Percentiles rank a stretch among this genome's conserved stretches.
These are phyloP conservation scores for Pseudocercospora vitis DNA, from an alignment of 2,329 filamentous ascomycete genomes.

Conservation along the genomic window DNA sequence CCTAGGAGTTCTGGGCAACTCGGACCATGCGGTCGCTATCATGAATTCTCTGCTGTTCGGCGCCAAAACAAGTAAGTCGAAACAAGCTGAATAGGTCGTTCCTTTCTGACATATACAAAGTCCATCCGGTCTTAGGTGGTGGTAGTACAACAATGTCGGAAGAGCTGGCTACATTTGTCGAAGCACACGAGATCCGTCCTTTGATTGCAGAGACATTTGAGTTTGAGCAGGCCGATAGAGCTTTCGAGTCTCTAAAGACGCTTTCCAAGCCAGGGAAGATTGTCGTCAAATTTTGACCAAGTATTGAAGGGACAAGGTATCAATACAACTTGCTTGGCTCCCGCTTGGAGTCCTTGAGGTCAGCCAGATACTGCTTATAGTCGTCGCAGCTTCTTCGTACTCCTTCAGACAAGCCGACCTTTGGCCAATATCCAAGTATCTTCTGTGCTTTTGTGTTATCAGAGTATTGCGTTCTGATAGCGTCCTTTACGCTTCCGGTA, in stretches of 20 bases:
- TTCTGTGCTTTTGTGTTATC: conserved; percentile 53
- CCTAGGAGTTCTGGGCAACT: conserved; percentile 34
- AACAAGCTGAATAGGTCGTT: no score
- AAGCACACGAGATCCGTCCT: conserved; percentile 42
- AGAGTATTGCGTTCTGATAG: conserved; percentile 54
- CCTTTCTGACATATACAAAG: no score
- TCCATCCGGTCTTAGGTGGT: conserved; percentile 28
- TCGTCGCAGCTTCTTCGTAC: conserved; percentile 50
- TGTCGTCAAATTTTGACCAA: conserved; percentile 25
- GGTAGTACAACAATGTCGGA: conserved; percentile 47
- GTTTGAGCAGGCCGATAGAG: conserved; percentile 37
- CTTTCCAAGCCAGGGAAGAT: conserved; percentile 39
- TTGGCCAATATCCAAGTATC: conserved; percentile 55
- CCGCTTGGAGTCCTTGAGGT: conserved; percentile 3
- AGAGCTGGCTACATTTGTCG: conserved; percentile 42
- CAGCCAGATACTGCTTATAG: conserved; percentile 29
- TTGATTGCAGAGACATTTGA: conserved; percentile 41
- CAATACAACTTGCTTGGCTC: neutral
- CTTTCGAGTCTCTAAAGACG: conserved; percentile 34
- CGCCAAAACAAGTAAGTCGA: conserved; percentile 26
- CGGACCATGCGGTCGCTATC: conserved; percentile 21
- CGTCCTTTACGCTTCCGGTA: conserved; percentile 57
- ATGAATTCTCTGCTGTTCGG: conserved; percentile 25
- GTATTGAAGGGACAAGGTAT: neutral
- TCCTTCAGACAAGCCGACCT: conserved; percentile 53